Percentiles rank a stretch among this genome's conserved stretches.
Conservation (phyloP, 176 grass and related monocot species). For the Carex myosuroides region DNA sequence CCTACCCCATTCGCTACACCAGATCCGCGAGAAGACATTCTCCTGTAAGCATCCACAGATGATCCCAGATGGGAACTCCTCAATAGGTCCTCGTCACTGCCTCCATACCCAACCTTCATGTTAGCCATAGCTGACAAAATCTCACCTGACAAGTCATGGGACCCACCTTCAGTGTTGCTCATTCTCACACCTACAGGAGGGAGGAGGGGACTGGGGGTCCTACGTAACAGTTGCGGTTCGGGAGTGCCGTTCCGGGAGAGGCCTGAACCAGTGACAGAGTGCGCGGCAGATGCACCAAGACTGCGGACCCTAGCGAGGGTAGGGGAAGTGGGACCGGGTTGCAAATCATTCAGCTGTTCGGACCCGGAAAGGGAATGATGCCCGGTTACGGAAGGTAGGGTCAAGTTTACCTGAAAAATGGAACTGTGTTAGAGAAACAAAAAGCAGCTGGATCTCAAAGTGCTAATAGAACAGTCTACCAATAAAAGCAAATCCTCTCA, state of each 20-base stretch:
- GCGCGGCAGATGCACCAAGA: constrained; percentile 69
- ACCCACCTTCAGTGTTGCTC: constrained; percentile 38
- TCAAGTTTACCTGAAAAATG: background rate
- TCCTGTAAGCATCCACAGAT: constrained; percentile 37
- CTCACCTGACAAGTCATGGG: constrained; percentile 33
- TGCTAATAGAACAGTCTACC: background rate
- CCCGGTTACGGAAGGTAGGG: constrained; percentile 26
- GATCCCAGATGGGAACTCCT: constrained; percentile 6
- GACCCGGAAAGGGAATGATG: constrained; percentile 52
- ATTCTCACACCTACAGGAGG: constrained; percentile 87
- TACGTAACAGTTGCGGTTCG: constrained; percentile 72
- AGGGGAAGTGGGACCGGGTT: constrained; percentile 56
- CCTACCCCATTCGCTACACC: constrained; percentile 29
- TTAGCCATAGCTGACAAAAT: constrained; percentile 53
- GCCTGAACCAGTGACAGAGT: constrained; percentile 51
- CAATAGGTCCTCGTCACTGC: constrained; percentile 6
- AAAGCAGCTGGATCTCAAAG: background rate
- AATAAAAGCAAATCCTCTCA: background rate
- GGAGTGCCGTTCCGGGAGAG: constrained; percentile 63
- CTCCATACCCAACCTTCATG: constrained; percentile 28
- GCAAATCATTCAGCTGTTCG: constrained; percentile 55
- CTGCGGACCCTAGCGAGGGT: constrained; percentile 78
- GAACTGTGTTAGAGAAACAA: background rate
- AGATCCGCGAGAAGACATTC: constrained; percentile 40
- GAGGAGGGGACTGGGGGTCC: constrained; percentile 87